A percentile compares a stretch with the other conserved stretches of the same genome.
Conservation (phyloP, 768 basidiomycete species). For the Mycena indigotica region DNA sequence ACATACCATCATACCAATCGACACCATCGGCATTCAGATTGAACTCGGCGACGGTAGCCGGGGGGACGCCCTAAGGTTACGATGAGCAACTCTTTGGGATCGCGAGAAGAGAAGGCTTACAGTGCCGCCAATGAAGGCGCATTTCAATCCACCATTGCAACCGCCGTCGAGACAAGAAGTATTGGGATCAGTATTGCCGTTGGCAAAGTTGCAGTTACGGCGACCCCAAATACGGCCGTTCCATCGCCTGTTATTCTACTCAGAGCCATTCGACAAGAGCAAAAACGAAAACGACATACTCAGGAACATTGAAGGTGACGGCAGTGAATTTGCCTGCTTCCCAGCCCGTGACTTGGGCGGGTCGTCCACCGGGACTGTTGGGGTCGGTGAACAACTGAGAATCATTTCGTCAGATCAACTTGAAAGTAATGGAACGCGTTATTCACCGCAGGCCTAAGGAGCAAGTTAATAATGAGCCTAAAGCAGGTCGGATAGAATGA, state of each 20-base stretch:
- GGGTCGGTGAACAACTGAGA: neutral
- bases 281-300: neutral
- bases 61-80: constrained; percentile 36
- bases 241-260: neutral
- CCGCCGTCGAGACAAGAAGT: constrained; percentile 48
- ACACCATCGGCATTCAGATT: constrained; percentile 32
- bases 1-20: constrained; percentile 45
- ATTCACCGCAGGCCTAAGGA: no score
- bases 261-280: neutral
- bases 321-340: neutral
- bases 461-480: neutral
- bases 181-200: constrained; percentile 29
- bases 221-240: constrained; percentile 52
- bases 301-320: neutral
- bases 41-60: constrained; percentile 49
- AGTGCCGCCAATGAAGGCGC: constrained; percentile 35
- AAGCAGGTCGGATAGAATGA: neutral
- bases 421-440: neutral
- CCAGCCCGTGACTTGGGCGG: neutral
- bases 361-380: neutral
- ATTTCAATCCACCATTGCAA: constrained; percentile 48
- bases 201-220: constrained; percentile 47
- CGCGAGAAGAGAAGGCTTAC: neutral
- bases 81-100: constrained; percentile 2
- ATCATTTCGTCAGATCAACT: neutral